These are phyloP conservation scores for Bipolaris victoriae DNA, from an alignment of 2,329 filamentous ascomycete genomes.

Conservation along the genomic window DNA sequence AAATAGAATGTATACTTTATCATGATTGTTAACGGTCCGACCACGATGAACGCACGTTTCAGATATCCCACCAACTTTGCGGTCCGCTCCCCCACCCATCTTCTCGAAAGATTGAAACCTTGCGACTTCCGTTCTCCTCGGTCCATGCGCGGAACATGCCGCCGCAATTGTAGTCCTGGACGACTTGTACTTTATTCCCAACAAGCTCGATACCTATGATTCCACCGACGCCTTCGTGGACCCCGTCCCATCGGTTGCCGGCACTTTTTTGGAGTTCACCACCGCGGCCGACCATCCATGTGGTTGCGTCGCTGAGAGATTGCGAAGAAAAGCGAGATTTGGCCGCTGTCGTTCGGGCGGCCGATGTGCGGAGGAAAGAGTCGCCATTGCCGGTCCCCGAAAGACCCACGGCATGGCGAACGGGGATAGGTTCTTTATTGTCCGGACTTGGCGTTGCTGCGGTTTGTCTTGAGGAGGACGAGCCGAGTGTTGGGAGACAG, in stretches of 20 bases:
- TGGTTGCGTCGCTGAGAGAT: constrained; percentile 64
- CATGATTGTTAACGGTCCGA: too few relatives aligned
- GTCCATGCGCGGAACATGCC: constrained; percentile 87
- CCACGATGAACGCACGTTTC: not conserved
- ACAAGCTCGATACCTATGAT: constrained; percentile 80
- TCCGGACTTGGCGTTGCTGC: not conserved
- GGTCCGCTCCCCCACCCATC: constrained; percentile 37
- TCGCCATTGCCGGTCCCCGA: constrained; percentile 90
- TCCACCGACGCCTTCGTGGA: constrained; percentile 81
- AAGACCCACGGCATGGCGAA: constrained; percentile 60
- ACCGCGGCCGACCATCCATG: constrained; percentile 69
- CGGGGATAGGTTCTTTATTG: constrained; percentile 6
- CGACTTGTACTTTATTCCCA: constrained; percentile 61
- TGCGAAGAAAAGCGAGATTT: constrained; percentile 68
- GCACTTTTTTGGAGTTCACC: constrained; percentile 79
- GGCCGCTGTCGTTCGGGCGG: constrained; percentile 73
- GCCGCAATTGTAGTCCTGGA: constrained; percentile 83
- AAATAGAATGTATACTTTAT: not conserved
- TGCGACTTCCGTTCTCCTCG: constrained; percentile 64
- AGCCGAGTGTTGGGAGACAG: constrained; percentile 61
- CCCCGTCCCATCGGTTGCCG: constrained; percentile 72
- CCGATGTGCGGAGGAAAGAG: constrained; percentile 76
- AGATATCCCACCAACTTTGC: constrained; percentile 6
- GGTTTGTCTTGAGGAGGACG: constrained; percentile 30
- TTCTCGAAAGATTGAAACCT: constrained; percentile 66